Evolutionary conservation across 345 rosid species (phyloP), one percentile per base, ranked within the genome.

Genomic region (Camelina hispida): DNA sequence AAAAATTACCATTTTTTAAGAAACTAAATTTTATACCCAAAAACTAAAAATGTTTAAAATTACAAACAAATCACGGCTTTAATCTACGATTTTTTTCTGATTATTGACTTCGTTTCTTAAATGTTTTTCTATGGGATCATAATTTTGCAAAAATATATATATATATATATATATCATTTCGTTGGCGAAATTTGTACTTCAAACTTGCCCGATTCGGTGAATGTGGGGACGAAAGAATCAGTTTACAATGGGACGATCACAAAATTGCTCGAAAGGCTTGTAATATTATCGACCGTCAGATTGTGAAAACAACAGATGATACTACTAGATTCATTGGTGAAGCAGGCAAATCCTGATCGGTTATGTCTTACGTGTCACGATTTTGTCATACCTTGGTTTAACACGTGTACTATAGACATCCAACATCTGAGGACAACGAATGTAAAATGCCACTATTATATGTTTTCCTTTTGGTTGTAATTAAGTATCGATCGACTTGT

Each of bases 401-500:
- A 82, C 86, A 83, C 87, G 89, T 83, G 88, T 80, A 71, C 54
- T 48, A 17, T 16, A 63, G 44, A 57, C 37, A 44, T 65, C 65
- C 62, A 43, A 64, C 55, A 54, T 55, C 58, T 46, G 54, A 48
- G 75, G 77, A 65, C 48, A 64, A 32, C 34, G 20, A 13, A 38
- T 53, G 53, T 30, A 43, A 42, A 30, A 52, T 69, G n/a, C 37
- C 53, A 69, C n/a, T 55, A 42, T 16, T 16, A 12, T 14, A 37
- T 52, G 9, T 34, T 7, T 34, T 32, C 30, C 5, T 67, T 23
- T 67, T 51, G 22, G 30, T 25, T 37, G 42, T 37, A 37, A 20
- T 13, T 20, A 37, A 30, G 18, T 9, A 42, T 55, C 15, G 13
- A 32, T 55, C 15, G 13, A 32, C n/a, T 48, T 71, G 25, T 60